Percentiles rank a stretch among this genome's conserved stretches.
phyloP scores from a whole-genome alignment of 2,329 filamentous ascomycete genomes.

The Fusarium armeniacum region DNA sequence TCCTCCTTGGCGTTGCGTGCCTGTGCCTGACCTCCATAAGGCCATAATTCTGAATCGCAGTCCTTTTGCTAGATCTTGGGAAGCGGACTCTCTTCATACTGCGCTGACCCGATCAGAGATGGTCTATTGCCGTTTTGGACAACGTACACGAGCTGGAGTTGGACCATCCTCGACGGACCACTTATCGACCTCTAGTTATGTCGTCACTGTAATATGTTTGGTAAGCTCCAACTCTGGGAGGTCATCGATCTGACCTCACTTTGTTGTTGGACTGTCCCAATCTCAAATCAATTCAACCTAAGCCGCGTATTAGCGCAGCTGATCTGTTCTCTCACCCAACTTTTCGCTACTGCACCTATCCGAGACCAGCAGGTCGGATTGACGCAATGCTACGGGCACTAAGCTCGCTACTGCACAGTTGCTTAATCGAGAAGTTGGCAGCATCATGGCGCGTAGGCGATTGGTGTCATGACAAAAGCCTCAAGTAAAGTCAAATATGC shows the following conservation, averaged over 20 bases:
- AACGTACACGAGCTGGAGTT: slow-evolving; percentile 33
- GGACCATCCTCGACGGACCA: slow-evolving; percentile 28
- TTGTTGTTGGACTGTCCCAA: slow-evolving; percentile 34
- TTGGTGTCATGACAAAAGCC: slow-evolving; percentile 26
- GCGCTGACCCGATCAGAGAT: slow-evolving; percentile 7
- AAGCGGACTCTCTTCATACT: background rate
- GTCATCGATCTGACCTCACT: slow-evolving; percentile 44
- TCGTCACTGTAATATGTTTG: slow-evolving; percentile 30
- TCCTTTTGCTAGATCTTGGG: slow-evolving; percentile 1
- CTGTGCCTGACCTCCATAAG: slow-evolving; percentile 31
- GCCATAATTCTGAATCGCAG: slow-evolving; percentile 9
- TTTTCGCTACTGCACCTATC: slow-evolving; percentile 44
- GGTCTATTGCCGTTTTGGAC: slow-evolving; percentile 27
- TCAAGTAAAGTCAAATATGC: slow-evolving; percentile 10
- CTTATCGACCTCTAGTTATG: slow-evolving; percentile 17
- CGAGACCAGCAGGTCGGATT: slow-evolving; percentile 47
- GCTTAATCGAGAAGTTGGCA: slow-evolving; percentile 31
- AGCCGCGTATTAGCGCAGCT: slow-evolving; percentile 38
- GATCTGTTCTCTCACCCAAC: slow-evolving; percentile 42
- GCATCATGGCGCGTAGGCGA: slow-evolving; percentile 25
- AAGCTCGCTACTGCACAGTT: slow-evolving; percentile 23
- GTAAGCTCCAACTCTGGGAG: slow-evolving; percentile 27
- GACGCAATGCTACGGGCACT: slow-evolving; percentile 45
- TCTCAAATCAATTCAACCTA: slow-evolving; percentile 30
- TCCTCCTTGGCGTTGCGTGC: slow-evolving; percentile 12